phyloP scores from a whole-genome alignment of 345 rosid genomes.

The Eucalyptus curtisii region DNA sequence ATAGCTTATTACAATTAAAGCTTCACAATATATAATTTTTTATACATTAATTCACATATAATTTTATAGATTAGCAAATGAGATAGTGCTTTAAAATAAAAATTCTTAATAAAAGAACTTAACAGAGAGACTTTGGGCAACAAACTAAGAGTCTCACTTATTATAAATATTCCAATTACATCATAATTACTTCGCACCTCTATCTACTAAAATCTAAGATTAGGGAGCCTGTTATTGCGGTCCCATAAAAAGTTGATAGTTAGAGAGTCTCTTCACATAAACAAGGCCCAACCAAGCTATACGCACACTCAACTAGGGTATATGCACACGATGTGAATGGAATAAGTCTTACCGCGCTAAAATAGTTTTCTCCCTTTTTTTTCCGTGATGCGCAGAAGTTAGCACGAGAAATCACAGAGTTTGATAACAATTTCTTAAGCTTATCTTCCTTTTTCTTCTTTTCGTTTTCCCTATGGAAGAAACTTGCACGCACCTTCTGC shows the following conservation, averaged over 20 bases:
- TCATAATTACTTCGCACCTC: fast-evolving
- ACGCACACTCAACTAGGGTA: fast-evolving
- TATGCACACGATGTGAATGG: fast-evolving
- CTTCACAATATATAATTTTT: not conserved
- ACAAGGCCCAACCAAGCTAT: not conserved
- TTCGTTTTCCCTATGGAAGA: not conserved
- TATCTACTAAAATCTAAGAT: fast-evolving
- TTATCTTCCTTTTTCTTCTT: not conserved
- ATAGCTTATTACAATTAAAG: not conserved
- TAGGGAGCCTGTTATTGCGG: fast-evolving
- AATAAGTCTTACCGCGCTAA: not conserved
- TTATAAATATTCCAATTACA: not conserved
- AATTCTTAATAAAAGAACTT: not conserved
- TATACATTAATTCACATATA: not conserved
- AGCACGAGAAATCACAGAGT: not conserved
- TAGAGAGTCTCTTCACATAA: not conserved
- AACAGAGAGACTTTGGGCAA: not conserved
- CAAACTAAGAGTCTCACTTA: not conserved
- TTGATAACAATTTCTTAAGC: not conserved
- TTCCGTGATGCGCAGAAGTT: not conserved
- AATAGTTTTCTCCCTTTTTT: fast-evolving
- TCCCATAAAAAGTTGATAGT: not conserved
- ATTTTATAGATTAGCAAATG: not conserved
- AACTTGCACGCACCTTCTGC: not conserved
- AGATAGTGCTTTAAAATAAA: not conserved